Evolutionary conservation across 192 early-diverging fungal genomes (phyloP), one percentile per base, ranked within the genome.

Genomic region (Backusella tarrabulga): DNA sequence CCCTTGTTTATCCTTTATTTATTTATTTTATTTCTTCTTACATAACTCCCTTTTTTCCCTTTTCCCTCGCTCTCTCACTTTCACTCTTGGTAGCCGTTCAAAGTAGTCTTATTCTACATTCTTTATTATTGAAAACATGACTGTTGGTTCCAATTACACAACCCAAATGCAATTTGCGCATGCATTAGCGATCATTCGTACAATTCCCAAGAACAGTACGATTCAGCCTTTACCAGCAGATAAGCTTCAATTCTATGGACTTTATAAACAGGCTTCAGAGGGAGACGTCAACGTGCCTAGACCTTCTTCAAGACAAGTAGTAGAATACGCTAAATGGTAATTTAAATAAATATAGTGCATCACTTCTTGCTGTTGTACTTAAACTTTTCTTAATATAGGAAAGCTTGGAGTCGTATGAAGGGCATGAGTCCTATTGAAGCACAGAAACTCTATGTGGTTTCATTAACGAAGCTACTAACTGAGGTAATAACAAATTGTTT

Each of bases 281-380:
- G 80, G 80, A 9, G 73, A 77, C 15, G 74, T 73, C 2, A 67
- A 69, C 68, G 66, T 38, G 3, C 68, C 76, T 29, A 69, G 54
- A 40, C 80, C 80, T 41, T 72, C 77, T 38, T 71, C 77, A 12
- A 71, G 70, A 41, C 36, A 78, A 38, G 41, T 72, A 12, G 56
- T 77, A 0, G 69, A 78, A 44, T 78, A 71, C 67, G 77, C 77
- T 15, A 82, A 82, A 68, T 82, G 80, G 80, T 80, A 80, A 60
- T 23, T 34, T 36, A n/a, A 34, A 40, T 35, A 34, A 69, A 19
- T 40, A 8, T 4, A 2, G 26, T 19, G 4, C 6, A 32, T 32
- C 32, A 32, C 12, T 9, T 40, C 21, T 6, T 15, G 6, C 46
- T 26, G 6, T 67, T 26, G 44, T 38, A 6, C 17, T 50, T 41